These are phyloP conservation scores for Centella asiatica DNA, from an alignment of 129 eudicot species.

Conservation along the genomic window DNA sequence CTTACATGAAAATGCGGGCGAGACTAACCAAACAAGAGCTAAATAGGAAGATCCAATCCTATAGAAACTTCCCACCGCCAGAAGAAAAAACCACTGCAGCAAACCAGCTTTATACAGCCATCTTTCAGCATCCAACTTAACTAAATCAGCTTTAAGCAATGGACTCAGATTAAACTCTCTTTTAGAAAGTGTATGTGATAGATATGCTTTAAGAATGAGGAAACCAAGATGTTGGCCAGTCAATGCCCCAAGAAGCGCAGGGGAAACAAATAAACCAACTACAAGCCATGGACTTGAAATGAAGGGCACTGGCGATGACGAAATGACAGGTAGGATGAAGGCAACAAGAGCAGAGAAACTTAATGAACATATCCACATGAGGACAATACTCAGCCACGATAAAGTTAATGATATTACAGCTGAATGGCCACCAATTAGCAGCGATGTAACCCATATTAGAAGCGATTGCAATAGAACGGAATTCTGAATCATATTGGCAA, in stretches of 20 bases:
- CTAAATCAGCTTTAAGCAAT: constrained; percentile 36
- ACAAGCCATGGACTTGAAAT: constrained; percentile 71
- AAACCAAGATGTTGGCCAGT: constrained; percentile 82
- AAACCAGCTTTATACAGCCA: constrained; percentile 79
- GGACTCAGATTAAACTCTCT: constrained; percentile 36
- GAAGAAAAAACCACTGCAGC: constrained; percentile 76
- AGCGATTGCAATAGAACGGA: constrained; percentile 74
- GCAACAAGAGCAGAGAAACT: constrained; percentile 51
- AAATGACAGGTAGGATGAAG: constrained; percentile 49
- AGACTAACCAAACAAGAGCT: constrained; percentile 76
- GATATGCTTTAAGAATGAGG: constrained; percentile 31
- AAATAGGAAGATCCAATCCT: constrained; percentile 71
- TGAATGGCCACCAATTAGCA: constrained; percentile 70
- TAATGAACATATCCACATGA: constrained; percentile 75
- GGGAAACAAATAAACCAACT: constrained; percentile 60
- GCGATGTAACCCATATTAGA: constrained; percentile 62
- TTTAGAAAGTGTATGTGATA: constrained; percentile 29
- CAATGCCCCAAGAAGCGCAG: constrained; percentile 90
- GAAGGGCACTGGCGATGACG: constrained; percentile 69
- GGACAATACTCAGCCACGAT: constrained; percentile 55
- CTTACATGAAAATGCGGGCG: constrained; percentile 98
- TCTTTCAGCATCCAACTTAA: constrained; percentile 86
- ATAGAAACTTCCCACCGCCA: constrained; percentile 48
- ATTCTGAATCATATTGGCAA: constrained; percentile 71
- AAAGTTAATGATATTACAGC: constrained; percentile 52